A percentile compares a stretch with the other conserved stretches of the same genome.
phyloP scores from a whole-genome alignment of 768 basidiomycete genomes.

The Lactarius trivialis region DNA sequence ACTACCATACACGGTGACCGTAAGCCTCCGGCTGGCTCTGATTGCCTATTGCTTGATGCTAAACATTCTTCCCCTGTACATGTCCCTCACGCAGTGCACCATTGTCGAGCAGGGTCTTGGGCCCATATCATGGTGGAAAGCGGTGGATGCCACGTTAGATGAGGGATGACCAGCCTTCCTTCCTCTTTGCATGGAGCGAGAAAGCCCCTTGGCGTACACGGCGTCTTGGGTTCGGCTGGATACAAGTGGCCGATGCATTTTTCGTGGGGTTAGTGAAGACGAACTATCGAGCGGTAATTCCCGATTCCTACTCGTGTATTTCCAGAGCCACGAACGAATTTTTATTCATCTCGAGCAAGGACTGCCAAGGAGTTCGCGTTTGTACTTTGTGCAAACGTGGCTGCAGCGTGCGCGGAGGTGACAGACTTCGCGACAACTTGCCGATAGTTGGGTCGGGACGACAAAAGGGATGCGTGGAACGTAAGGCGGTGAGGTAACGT shows the following conservation, averaged over 20 bases:
- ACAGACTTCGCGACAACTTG: no score
- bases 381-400: no score
- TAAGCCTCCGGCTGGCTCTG: constrained; percentile 31
- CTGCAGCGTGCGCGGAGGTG: no score
- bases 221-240: no score
- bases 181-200: not conserved
- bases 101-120: constrained; percentile 81
- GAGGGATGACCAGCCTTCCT: constrained; percentile 29
- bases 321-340: no score
- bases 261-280: no score
- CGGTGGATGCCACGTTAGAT: constrained; percentile 37
- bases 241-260: no score
- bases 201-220: not conserved
- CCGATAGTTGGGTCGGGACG: no score
- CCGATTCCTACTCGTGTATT: no score
- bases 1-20: constrained; percentile 66
- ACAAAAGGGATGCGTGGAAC: no score
- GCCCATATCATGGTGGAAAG: constrained; percentile 70
- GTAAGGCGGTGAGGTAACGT: no score
- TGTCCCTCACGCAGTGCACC: constrained; percentile 48
- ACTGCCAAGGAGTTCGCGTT: not conserved
- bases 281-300: no score
- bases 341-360: not conserved
- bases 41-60: not conserved
- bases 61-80: not conserved